Base-by-base conservation (phyloP, 495 filamentous ascomycete species). In the Pyrenula massariospora region DNA sequence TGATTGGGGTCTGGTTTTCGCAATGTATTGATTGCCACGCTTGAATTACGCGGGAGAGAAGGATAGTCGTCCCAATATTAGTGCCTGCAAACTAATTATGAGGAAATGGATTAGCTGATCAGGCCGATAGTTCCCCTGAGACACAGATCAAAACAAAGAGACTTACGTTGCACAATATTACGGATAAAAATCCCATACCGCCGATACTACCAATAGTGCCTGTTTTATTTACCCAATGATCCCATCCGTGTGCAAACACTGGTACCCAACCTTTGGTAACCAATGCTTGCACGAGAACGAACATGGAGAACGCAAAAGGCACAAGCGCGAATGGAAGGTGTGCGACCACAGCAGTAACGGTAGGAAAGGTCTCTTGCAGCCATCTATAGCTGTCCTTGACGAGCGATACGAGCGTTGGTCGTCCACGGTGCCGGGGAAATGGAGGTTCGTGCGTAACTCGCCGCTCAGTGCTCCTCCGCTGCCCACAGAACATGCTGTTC, bases 21-120 rank as follows among this genome's bases (percentile, higher is more conserved):
- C 55, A 20, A 59, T 84, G 79, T 47, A 87, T 83, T 15, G 68
- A 56, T 52, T 75, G 64, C 84, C 84, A 86, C 0, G 75, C 68
- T 58, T 86, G 84, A 48, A 87, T 78, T 10, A 87, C 73, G 15
- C 83, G 79, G 11, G 76, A 84, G 15, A 86, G 73, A 3, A 85
- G 75, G 62, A 87, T 86, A 2, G 83, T 83, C 1, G 83, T 85
- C 19, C 84, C 83, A 53, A 86, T 87, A 58, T 87, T 86, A 10
- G 83, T 86, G 12, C 83, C 84, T 11, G 83, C 80, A 58, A 85
- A 87, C 82, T 85, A 57, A 10, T 47, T 15, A 57, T 53, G 20
- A 21, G 12, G 10, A 25, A 10, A 48, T 23, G 52, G 12, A 51
- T 66, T 55, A 67, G 62, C 20, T 24, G 22, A 48, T 23, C 2